phyloP scores from a whole-genome alignment of 768 basidiomycete species.

The Leccinum aurantiacum region DNA sequence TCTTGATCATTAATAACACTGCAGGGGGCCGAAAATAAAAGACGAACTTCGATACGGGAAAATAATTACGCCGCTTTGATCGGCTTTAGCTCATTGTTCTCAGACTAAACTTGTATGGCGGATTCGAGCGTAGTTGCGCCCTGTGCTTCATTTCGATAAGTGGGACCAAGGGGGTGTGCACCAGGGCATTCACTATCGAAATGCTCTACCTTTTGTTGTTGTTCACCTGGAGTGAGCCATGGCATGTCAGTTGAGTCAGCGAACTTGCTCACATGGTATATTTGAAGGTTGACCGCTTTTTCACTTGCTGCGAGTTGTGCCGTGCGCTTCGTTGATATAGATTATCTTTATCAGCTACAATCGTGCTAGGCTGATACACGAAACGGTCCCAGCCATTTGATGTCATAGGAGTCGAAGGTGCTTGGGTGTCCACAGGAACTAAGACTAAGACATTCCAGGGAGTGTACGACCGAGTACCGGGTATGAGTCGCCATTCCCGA shows the following conservation, averaged over 20 bases:
- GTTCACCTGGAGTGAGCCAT: neutral
- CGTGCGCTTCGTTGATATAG: neutral
- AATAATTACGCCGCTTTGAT: neutral
- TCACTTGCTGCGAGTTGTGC: neutral
- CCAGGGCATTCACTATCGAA: neutral
- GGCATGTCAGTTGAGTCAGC: neutral
- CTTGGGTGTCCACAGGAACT: neutral
- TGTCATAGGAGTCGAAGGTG: neutral
- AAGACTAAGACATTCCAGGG: neutral
- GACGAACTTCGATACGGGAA: neutral
- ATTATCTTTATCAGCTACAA: neutral
- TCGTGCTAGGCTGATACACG: neutral
- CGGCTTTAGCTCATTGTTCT: neutral
- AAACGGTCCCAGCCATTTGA: neutral
- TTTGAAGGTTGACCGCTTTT: neutral
- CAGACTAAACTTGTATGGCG: neutral
- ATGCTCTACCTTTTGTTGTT: too few relatives aligned
- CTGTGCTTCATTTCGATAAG: neutral
- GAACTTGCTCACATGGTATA: neutral
- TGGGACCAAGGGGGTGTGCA: neutral
- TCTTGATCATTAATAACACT: neutral
- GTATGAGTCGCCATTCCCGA: neutral
- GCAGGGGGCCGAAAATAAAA: neutral
- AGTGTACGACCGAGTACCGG: neutral
- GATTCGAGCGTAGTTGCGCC: neutral